phyloP scores from a whole-genome alignment of 306 rosid genomes.

The Gynostemma pentaphyllum region DNA sequence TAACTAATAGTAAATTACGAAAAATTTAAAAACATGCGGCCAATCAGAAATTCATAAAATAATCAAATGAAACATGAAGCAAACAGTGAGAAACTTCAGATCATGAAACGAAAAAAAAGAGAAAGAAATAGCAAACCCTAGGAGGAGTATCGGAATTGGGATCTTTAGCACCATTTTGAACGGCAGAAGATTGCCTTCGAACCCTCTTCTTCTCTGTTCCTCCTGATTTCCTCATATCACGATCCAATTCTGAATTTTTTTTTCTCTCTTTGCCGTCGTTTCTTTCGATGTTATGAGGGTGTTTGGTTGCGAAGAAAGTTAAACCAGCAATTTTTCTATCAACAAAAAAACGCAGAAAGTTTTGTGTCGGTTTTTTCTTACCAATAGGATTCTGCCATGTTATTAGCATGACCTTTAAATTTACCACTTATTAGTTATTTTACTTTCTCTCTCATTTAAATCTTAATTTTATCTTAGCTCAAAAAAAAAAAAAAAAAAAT shows the following conservation, averaged over 20 bases:
- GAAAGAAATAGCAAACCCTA: constrained; percentile 38
- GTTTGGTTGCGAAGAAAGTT: constrained; percentile 4
- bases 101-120: constrained; percentile 14
- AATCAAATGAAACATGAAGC: neutral
- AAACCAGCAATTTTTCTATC: constrained; percentile 1
- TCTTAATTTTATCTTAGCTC: too few relatives aligned
- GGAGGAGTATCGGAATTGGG: constrained; percentile 74
- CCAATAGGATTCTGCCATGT: constrained; percentile 10
- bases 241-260: neutral
- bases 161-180: constrained; percentile 64
- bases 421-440: too few relatives aligned
- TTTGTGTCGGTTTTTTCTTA: neutral
- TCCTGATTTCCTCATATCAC: constrained; percentile 71
- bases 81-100: constrained; percentile 25
- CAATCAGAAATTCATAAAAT: neutral
- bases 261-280: constrained; percentile 8
- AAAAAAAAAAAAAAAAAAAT: too few relatives aligned
- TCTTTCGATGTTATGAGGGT: too few relatives aligned
- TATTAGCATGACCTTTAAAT: neutral
- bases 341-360: neutral
- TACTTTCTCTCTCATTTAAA: too few relatives aligned
- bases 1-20: too few relatives aligned
- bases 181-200: constrained; percentile 60
- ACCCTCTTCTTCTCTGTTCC: constrained; percentile 92
- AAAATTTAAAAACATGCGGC: too few relatives aligned